phyloP scores from a whole-genome alignment of 2,329 filamentous ascomycete genomes.

The Graphiopsis chlorocephala region DNA sequence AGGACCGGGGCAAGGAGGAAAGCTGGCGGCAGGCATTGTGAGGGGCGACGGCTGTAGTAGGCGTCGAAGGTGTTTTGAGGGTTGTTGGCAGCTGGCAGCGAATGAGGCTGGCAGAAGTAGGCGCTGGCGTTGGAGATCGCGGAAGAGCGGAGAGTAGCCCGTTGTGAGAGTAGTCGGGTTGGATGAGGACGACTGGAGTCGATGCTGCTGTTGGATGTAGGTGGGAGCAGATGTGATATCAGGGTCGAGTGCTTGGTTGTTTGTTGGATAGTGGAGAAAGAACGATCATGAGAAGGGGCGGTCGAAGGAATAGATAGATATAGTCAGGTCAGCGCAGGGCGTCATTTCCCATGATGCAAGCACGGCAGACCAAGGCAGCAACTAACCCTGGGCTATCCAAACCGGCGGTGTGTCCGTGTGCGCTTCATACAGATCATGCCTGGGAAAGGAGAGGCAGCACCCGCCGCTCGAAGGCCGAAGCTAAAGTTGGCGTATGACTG shows the following conservation, averaged over 20 bases:
- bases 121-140: constrained; percentile 15
- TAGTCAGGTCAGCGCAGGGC: constrained; percentile 13
- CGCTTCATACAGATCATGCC: constrained; percentile 13
- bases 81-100: constrained; percentile 10
- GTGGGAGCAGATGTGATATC: neutral
- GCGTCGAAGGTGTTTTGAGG: neutral
- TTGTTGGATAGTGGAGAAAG: constrained; percentile 5
- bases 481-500: constrained; percentile 19
- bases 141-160: constrained; percentile 16
- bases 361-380: constrained; percentile 19
- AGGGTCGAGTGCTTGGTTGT: neutral
- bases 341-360: constrained; percentile 30
- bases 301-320: constrained; percentile 13
- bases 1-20: constrained; percentile 48
- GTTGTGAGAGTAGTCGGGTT: constrained; percentile 1
- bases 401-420: constrained; percentile 20
- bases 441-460: constrained; percentile 13
- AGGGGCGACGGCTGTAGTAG: constrained; percentile 10
- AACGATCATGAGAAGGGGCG: neutral
- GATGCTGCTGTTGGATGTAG: neutral
- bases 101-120: constrained; percentile 14
- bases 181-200: neutral
- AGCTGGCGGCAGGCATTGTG: constrained; percentile 42
- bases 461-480: constrained; percentile 14
- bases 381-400: constrained; percentile 18